A percentile compares a stretch with the other conserved stretches of the same genome.
Evolutionary conservation across 2,329 filamentous ascomycete genomes (phyloP).

Genomic region (Paraconiothyrium brasiliense): DNA sequence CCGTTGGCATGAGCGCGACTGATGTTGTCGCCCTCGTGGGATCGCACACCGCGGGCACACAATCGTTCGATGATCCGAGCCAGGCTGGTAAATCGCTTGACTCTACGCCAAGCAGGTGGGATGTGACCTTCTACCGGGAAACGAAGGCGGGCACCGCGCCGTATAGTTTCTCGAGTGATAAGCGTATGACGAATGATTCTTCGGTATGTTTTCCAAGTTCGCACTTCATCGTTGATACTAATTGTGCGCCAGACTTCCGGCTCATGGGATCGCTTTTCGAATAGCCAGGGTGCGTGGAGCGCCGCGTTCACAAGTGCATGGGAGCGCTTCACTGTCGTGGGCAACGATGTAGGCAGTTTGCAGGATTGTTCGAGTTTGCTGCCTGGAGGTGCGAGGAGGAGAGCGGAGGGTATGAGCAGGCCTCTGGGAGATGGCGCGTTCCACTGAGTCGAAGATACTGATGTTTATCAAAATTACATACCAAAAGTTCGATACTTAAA

Average conservation of each 20-base stretch:
- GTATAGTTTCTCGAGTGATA: slow-evolving; percentile 35
- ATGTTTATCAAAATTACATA: too few relatives aligned
- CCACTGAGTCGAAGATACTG: not conserved
- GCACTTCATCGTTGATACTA: not conserved
- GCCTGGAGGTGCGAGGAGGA: slow-evolving; percentile 19
- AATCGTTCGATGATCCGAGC: slow-evolving; percentile 36
- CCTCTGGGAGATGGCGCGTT: slow-evolving; percentile 5
- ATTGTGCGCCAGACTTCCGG: slow-evolving; percentile 23
- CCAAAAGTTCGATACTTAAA: too few relatives aligned
- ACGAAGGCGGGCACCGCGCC: slow-evolving; percentile 38
- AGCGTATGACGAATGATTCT: slow-evolving; percentile 29
- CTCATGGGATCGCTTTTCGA: slow-evolving; percentile 30
- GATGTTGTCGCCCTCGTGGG: slow-evolving; percentile 48
- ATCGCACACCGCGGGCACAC: slow-evolving; percentile 39
- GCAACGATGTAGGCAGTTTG: slow-evolving; percentile 31
- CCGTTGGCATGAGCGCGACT: slow-evolving; percentile 37
- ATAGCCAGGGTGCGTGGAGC: slow-evolving; percentile 27
- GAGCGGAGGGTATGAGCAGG: slow-evolving; percentile 11
- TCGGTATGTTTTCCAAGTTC: slow-evolving; percentile 18
- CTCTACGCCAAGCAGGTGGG: slow-evolving; percentile 38
- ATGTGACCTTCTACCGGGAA: slow-evolving; percentile 41
- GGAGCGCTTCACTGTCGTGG: slow-evolving; percentile 33
- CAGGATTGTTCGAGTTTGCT: slow-evolving; percentile 35
- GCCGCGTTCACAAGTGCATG: slow-evolving; percentile 33
- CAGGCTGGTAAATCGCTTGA: slow-evolving; percentile 38